Evolutionary conservation across 257 asterid species (phyloP), one percentile per base, ranked within the genome.

Genomic region (Nicotiana tabacum): DNA sequence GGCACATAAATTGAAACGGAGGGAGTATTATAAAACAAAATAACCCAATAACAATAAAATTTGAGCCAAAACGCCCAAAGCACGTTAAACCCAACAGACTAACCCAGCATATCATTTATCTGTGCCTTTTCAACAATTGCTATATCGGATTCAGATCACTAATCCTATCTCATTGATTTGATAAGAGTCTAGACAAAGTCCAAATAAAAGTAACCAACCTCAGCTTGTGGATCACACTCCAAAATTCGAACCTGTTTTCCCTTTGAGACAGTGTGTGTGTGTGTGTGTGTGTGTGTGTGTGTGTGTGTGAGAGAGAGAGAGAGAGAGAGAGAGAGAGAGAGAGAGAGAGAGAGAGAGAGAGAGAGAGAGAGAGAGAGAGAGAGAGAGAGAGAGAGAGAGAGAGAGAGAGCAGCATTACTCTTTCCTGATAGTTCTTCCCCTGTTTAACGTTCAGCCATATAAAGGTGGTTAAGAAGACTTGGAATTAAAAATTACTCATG

Each of bases 391-490:
- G 83, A 85, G 66, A 51, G 80, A 84, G 87, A 83, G 76, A 82
- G 64, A 65, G 35, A 74, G 80, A 69, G 83, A 83, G 83, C 84
- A 96, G 93, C 99, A 96, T 91, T 62, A 87, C 99, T 92, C 99
- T 90, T 90, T 96, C 99, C 27, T 64, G 77, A 84, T 86, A 94
- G 80, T 88, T 91, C 70, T 90, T 90, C 67, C 61, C 98, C 99
- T 96, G 93, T 77, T 64, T 21, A 74, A 84, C 69, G 82, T 56
- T 18, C 72, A 58, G 66, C 33, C 67, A 85, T 66, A 60, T 72
- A 78, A 85, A 32, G 80, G 60, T 39, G 61, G 78, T 79, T 79
- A 58, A 62, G 82, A 81, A 77, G 24, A 80, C 56, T 68, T 9
- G 77, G 33, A 35, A 58, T 37, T 53, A 61, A 11, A 43, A 30